phyloP scores from a whole-genome alignment of 2,329 filamentous ascomycete genomes.

The Colletotrichum sp. region DNA sequence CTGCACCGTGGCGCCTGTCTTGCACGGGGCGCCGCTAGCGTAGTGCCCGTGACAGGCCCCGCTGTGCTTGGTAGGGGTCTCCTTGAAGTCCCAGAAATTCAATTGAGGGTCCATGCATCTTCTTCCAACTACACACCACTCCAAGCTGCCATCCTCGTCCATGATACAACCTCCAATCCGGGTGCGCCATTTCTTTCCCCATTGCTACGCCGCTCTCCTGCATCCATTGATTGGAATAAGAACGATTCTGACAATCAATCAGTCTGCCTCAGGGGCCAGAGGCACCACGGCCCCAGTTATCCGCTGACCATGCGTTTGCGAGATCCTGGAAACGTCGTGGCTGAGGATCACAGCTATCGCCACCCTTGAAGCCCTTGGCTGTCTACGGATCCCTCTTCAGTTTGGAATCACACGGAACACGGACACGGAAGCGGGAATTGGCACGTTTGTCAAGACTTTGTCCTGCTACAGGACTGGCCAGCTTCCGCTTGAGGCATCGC shows the following conservation, averaged over 20 bases:
- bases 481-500: neutral
- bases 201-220: neutral
- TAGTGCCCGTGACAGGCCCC: neutral
- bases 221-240: neutral
- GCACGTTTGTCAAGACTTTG: neutral
- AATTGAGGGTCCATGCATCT: neutral
- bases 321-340: neutral
- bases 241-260: neutral
- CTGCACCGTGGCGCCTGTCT: neutral
- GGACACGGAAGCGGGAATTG: neutral
- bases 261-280: neutral
- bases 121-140: constrained; percentile 13
- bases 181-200: neutral
- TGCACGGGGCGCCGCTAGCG: neutral
- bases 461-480: neutral
- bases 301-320: neutral
- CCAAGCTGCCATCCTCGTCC: neutral
- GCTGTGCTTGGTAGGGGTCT: neutral
- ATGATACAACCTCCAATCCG: neutral
- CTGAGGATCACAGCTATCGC: neutral
- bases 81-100: neutral
- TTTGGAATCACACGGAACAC: neutral
- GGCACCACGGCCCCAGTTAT: neutral
- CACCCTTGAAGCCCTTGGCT: neutral
- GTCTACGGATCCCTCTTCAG: neutral